Base-by-base conservation (phyloP, 1,284 basidiomycete species). In the Boletus mariae region DNA sequence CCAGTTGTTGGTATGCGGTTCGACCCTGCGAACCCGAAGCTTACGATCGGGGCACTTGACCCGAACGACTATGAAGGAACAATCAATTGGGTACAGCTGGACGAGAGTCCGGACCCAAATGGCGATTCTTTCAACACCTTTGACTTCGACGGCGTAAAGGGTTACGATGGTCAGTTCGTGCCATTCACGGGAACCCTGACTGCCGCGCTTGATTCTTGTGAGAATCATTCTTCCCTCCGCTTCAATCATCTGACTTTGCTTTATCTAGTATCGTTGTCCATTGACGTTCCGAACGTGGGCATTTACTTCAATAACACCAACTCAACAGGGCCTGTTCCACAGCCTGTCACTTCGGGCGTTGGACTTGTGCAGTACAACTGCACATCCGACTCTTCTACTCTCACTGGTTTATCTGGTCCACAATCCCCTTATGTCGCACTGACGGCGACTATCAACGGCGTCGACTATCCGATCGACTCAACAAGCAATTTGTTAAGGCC, bases 1-100 rank as follows among this genome's bases (percentile, higher is more conserved):
- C 69, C 66, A 25, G 68, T 70, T n/a, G 28, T 71, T 4, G 66
- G 59, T 7, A 63, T 68, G 59, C 57, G 66, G 9, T 69, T 69
- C 28, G 65, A 70, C 48, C 57, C 61, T 29, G 45, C 17, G 9
- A 58, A 67, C n/a, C 64, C 68, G 4, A 70, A 61, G 41, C 28
- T 68, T 23, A 70, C 66, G 9, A 64, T 70, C 32, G 66, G 69
- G 1, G 64, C 64, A 2, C 68, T 68, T 8, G 68, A 71, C 34
- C 69, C 64, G 15, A 63, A 65, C 11, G 68, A 68, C 29, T 70
- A 70, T 17, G 61, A 69, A 53, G 66, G 69, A 34, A 58, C 56
- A 10, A 69, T 70, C 28, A 67, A 69, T 32, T 68, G 70, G 63
- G 64, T 70, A 20, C 55, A 55, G 32, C 45, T 68, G n/a, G 13